A percentile compares a stretch with the other conserved stretches of the same genome.
Conservation (phyloP, 1,284 basidiomycete species). For the Trametes hirsuta region DNA sequence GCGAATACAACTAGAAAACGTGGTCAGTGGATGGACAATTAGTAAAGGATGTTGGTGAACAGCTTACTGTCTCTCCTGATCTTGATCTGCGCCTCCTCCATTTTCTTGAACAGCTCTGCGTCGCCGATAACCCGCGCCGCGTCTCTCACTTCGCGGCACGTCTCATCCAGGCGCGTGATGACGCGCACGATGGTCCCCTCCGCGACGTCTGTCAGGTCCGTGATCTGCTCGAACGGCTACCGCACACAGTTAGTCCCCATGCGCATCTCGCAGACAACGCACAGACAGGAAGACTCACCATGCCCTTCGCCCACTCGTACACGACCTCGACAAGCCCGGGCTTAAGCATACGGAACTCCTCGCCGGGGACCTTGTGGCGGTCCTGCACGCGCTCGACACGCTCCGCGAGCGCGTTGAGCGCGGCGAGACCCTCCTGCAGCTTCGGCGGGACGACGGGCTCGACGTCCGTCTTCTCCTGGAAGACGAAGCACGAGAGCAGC, state of each 20-base stretch:
- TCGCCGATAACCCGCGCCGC: slow-evolving; percentile 98
- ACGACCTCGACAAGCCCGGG: slow-evolving; percentile 94
- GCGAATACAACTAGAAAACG: slow-evolving; percentile 73
- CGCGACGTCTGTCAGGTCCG: slow-evolving; percentile 89
- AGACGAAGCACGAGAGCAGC: slow-evolving; percentile 93
- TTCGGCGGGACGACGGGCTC: slow-evolving; percentile 82
- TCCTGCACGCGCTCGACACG: slow-evolving; percentile 83
- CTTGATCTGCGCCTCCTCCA: slow-evolving; percentile 93
- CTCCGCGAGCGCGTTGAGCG: slow-evolving; percentile 84
- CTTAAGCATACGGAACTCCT: slow-evolving; percentile 82
- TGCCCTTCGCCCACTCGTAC: slow-evolving; percentile 98
- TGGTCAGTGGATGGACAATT: neutral
- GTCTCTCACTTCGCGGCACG: slow-evolving; percentile 95
- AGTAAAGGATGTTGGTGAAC: neutral
- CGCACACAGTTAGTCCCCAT: neutral
- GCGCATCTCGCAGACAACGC: neutral
- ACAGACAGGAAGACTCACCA: slow-evolving; percentile 57
- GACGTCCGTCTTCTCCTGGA: slow-evolving; percentile 94
- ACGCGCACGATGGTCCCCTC: slow-evolving; percentile 98
- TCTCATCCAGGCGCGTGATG: slow-evolving; percentile 96
- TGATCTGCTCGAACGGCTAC: slow-evolving; percentile 95
- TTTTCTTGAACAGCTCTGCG: slow-evolving; percentile 93
- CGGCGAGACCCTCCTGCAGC: slow-evolving; percentile 79
- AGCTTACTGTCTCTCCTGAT: slow-evolving; percentile 93
- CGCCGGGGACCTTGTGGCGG: slow-evolving; percentile 75